Base-by-base conservation (phyloP, 805 yeast species). In the Blastobotrys peoriensis region DNA sequence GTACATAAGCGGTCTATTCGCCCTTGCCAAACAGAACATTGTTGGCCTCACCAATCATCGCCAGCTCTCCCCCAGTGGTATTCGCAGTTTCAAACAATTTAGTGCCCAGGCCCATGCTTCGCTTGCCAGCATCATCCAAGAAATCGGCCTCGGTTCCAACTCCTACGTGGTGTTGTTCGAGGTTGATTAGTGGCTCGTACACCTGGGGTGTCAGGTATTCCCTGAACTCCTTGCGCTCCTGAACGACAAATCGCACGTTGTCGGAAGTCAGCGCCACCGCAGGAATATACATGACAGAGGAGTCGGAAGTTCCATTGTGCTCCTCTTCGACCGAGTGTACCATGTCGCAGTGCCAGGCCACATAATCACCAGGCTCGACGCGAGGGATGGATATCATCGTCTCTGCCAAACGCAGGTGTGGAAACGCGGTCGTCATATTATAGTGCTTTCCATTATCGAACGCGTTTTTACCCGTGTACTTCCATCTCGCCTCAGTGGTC, bases 321-420 rank as follows among this genome's bases (percentile, higher is more conserved):
- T 53, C 61, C 15, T 53, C 47, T 46, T 71, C 74, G 18, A 71
- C 73, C 5, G 67, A 66, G 52, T 71, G 75, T n/a, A 64, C 60
- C 23, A 61, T 44, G 49, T 70, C 75, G 42, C 67, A 60, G 45
- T 71, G 76, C 75, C 74, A 70, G 43, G 65, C 64, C 1, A 70
- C 71, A 49, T 57, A 60, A 52, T 70, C 74, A 5, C 75, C 75
- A 16, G 71, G 63, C 3, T 62, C 45, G n/a, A 70, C 71, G 15
- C 56, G 48, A 5, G 75, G 74, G 30, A 69, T 55, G 1, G 64
- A 54, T 6, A 62, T 59, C 57, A 70, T 63, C 3, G 65, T 48
- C n/a, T 54, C 50, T 1, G 49, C 50, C 10, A 60, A 63, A 4
- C 58, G 40, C 36, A 71, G 50, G 37, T 68, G 72, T 1, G 73